Conservation (phyloP, 2,329 filamentous ascomycete species). For the Curvularia sp. region DNA sequence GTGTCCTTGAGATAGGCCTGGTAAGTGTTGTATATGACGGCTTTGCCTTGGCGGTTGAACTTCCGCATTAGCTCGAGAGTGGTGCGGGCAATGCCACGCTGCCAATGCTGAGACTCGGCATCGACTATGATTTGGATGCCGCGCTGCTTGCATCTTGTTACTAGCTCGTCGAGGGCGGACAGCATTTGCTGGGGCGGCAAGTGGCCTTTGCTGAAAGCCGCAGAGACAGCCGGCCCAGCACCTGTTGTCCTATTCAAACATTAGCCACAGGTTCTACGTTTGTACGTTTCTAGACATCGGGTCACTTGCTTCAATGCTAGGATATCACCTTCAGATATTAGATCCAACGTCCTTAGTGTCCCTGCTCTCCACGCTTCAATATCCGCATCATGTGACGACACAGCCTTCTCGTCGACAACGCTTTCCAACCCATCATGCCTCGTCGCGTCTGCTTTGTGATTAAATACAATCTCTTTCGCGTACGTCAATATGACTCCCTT, state of each 20-base stretch:
- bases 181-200: conserved; percentile 54
- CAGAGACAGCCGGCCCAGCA: conserved; percentile 52
- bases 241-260: conserved; percentile 51
- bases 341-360: conserved; percentile 39
- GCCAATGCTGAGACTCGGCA: conserved; percentile 58
- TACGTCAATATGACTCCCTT: conserved; percentile 85
- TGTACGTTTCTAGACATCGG: not conserved
- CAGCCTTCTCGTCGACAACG: conserved; percentile 7
- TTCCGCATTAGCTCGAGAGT: conserved; percentile 60
- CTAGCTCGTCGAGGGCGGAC: conserved; percentile 54
- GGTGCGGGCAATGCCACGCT: conserved; percentile 60
- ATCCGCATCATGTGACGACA: conserved; percentile 29
- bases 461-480: conserved; percentile 69
- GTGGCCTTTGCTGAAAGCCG: conserved; percentile 48
- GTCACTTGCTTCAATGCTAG: conserved; percentile 41
- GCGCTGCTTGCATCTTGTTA: conserved; percentile 50
- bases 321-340: conserved; percentile 43
- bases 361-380: conserved; percentile 49
- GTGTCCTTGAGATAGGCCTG: conserved; percentile 64
- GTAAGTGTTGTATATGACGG: conserved; percentile 73
- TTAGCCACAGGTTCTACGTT: conserved; percentile 16
- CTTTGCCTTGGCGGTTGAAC: conserved; percentile 57
- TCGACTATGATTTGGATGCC: conserved; percentile 57
- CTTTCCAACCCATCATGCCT: conserved; percentile 25
- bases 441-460: conserved; percentile 43